These are phyloP conservation scores for Amanita inopinata DNA, from an alignment of 768 basidiomycete genomes.

Conservation along the genomic window DNA sequence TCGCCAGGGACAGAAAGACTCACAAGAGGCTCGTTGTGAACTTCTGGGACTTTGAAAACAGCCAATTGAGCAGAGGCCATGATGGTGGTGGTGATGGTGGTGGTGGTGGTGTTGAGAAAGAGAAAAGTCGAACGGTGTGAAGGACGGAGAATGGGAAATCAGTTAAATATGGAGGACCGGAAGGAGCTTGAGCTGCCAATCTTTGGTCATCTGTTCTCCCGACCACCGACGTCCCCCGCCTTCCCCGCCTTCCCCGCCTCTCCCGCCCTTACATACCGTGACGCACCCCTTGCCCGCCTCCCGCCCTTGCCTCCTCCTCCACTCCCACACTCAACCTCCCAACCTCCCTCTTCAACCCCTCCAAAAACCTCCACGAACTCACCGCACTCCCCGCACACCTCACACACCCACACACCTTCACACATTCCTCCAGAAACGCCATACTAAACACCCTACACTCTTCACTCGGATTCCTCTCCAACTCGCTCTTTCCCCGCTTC, in stretches of 20 bases:
- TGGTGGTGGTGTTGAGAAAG: constrained; percentile 5
- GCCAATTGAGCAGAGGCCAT: constrained; percentile 75
- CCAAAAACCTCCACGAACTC: constrained; percentile 47
- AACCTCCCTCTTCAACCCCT: constrained; percentile 44
- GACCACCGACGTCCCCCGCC: too few relatives aligned
- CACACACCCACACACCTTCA: constrained; percentile 40
- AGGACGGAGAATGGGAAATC: not conserved
- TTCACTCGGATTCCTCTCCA: constrained; percentile 37
- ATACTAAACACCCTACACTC: constrained; percentile 43
- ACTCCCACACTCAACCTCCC: too few relatives aligned
- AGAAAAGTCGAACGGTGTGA: not conserved
- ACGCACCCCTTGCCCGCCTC: too few relatives aligned
- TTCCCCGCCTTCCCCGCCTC: too few relatives aligned
- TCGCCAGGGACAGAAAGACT: too few relatives aligned
- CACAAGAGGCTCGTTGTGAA: constrained; percentile 95
- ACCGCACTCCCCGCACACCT: constrained; percentile 62
- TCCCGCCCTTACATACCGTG: too few relatives aligned
- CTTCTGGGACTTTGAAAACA: constrained; percentile 71
- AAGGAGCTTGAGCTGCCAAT: not conserved
- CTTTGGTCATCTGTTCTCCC: too few relatives aligned
- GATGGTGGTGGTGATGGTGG: constrained; percentile 16
- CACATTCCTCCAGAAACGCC: constrained; percentile 46
- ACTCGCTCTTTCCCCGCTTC: constrained; percentile 33
- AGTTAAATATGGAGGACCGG: not conserved
- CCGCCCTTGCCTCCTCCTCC: too few relatives aligned